Evolutionary conservation across 169 alveolate genomes (phyloP), one percentile per base, ranked within the genome.

Genomic region (Plasmodium gaboni): DNA sequence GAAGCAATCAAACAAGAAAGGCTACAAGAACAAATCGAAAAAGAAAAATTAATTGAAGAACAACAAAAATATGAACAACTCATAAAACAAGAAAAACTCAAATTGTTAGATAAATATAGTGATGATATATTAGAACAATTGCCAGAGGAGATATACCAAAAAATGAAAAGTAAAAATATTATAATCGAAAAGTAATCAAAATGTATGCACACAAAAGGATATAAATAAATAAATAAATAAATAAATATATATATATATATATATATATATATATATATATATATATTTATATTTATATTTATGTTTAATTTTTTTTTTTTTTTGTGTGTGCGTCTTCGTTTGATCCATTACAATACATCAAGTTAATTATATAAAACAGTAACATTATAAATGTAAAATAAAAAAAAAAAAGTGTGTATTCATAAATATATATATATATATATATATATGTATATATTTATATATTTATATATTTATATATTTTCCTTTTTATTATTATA

Each of bases 1-100:
- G 83, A 80, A 1, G 59, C 80, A 24, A 72, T 80, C 17, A 80
- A 80, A 68, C 55, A 80, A n/a, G 90, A 80, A 50, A 70, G 90
- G 28, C 3, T 68, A 68, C 73, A 68, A 48, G 90, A 80, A 63
- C 68, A 80, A 68, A 24, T 46, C 8, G 85, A 80, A 67, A 80
- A 80, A 48, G 24, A 80, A 7, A 80, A 80, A 80, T 70, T 80
- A 28, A 3, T 80, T 10, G 85, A 80, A 50, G 90, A 80, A 32
- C 90, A 80, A 17, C 32, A 67, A 72, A 9, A 80, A 61, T 80
- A 80, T 61, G 90, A 80, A 26, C 55, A 80, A 22, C 24, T 80
- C 17, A 80, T 80, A 65, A 68, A 80, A 26, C 55, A 80, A 50
- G 90, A 80, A 48, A 80, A 80, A 64, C 42, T 38, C 15, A 80